A percentile compares a stretch with the other conserved stretches of the same genome.
These are phyloP conservation scores for Cryptosporidium tyzzeri DNA, from an alignment of 169 alveolate species.

Conservation along the genomic window DNA sequence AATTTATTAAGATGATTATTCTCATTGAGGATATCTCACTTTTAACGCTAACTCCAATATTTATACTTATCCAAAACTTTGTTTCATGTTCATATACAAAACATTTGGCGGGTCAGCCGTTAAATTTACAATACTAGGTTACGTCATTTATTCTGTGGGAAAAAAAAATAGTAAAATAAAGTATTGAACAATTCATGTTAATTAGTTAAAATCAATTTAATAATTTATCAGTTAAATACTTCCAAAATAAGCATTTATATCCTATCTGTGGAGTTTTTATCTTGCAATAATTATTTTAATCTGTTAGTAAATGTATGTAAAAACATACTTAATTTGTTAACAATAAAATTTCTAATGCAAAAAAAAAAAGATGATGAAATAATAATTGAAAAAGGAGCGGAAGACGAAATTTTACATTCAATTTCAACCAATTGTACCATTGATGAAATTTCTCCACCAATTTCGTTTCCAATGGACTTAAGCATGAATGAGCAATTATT, in stretches of 20 bases:
- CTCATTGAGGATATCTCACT: too few relatives aligned
- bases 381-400: constrained; percentile 13
- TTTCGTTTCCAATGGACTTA: background rate
- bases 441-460: background rate
- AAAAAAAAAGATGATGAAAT: background rate
- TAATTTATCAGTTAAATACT: too few relatives aligned
- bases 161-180: too few relatives aligned
- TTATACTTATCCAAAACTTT: too few relatives aligned
- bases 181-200: background rate
- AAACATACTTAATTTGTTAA: background rate
- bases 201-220: background rate
- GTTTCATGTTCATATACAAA: background rate
- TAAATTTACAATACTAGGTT: too few relatives aligned
- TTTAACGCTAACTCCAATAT: too few relatives aligned
- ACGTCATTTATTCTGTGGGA: background rate
- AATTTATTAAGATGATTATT: background rate
- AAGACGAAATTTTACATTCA: constrained; percentile 25
- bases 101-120: background rate
- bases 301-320: constrained; percentile 1
- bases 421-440: constrained; percentile 28
- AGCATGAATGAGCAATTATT: constrained; percentile 5
- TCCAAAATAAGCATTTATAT: background rate
- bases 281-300: constrained; percentile 24
- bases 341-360: constrained; percentile 5
- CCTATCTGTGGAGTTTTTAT: background rate